Base-by-base conservation (phyloP, 352 stramenopile species). In the Aphanomyces cochlioides region DNA sequence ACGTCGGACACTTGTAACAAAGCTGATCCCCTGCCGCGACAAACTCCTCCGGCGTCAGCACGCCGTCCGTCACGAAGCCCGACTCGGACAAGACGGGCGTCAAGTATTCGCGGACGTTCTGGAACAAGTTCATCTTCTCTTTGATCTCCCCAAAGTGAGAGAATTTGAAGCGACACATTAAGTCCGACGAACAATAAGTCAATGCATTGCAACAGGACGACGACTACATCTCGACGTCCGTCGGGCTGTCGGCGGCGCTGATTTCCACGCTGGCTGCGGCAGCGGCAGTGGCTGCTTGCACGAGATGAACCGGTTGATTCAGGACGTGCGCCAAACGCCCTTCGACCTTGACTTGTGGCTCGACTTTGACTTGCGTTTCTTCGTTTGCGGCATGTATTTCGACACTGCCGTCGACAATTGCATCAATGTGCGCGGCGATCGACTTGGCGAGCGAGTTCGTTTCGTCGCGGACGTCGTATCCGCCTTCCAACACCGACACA, bases 11-110 rank as follows among this genome's bases (percentile, higher is more conserved):
- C 73, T 96, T 97, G 83, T 96, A 97, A 47, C 98, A 94, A 0
- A 99, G 81, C 81, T 98, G 82, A 72, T 99, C 96, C 5, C 96
- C 94, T 5, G 94, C 95, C 41, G 79, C 78, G 28, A 98, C 90
- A 78, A 98, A 99, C 78, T 99, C 96, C 74, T 98, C 93, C 17
- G 96, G 96, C 50, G 96, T 99, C 38, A 99, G 82, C 39, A 98
- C 86, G 41, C 96, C 96, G 56, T 95, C 93, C 72, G 94, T 81
- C 60, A 97, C 77, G 76, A 99, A 98, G 59, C 88, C 93, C 19
- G 89, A 97, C 72, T 92, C 86, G 74, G 92, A 96, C 50, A 98
- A 82, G 72, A 96, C 86, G 8, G 89, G 89, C 76, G 86, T 95
- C 71, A 96, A 77, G 75, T 95, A 96, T 74, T 94, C 86, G 73